A percentile compares a stretch with the other conserved stretches of the same genome.
phyloP scores from a whole-genome alignment of 225 moss, liverwort and hornwort genomes.

The Marchantia paleacea region DNA sequence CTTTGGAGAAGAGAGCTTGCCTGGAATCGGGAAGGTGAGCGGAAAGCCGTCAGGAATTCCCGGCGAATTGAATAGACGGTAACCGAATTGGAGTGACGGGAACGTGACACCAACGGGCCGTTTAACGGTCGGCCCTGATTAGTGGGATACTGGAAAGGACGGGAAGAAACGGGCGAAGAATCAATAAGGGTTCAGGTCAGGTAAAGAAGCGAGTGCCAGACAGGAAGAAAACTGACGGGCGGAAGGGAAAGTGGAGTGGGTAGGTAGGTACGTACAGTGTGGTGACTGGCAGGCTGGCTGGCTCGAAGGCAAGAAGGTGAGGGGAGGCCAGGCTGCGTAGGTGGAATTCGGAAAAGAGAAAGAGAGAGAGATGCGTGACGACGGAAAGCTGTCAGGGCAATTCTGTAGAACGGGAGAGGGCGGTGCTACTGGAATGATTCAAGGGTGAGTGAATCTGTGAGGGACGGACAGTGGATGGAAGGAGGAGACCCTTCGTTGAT shows the following conservation, averaged over 20 bases:
- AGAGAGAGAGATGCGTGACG: not conserved
- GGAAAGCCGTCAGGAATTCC: no score
- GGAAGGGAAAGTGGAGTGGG: not conserved
- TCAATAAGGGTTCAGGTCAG: not conserved
- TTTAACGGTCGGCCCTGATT: not conserved
- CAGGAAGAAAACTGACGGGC: not conserved
- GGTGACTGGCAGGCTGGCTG: not conserved
- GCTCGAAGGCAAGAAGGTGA: not conserved
- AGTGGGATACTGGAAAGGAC: not conserved
- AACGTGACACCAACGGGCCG: not conserved
- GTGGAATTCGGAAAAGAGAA: no score
- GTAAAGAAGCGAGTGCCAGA: not conserved
- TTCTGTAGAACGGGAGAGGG: not conserved
- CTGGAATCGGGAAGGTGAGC: no score
- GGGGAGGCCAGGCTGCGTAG: no score
- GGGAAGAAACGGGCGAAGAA: not conserved
- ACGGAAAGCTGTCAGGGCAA: not conserved
- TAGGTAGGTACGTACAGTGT: not conserved
- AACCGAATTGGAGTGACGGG: not conserved
- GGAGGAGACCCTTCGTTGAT: no score
- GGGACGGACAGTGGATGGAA: not conserved
- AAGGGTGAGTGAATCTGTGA: not conserved
- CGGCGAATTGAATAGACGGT: no score
- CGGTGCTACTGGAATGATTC: not conserved
- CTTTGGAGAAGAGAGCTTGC: no score